Conservation (phyloP, 2,329 filamentous ascomycete species). For the Chaetomium sp. region DNA sequence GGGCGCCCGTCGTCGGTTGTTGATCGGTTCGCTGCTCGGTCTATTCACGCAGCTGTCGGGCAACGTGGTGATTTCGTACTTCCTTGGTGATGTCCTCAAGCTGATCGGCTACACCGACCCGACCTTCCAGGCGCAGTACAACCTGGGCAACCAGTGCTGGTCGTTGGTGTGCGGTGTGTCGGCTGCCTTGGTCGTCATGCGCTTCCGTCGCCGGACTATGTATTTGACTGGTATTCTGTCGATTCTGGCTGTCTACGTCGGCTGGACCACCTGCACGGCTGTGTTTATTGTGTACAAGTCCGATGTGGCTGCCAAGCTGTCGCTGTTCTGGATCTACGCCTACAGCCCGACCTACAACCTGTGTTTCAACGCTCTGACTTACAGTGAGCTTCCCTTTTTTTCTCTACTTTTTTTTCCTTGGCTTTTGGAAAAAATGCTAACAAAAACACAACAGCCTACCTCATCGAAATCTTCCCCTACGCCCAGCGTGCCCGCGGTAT, state of each 20-base stretch:
- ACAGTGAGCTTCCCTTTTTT: constrained; percentile 38
- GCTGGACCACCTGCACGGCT: constrained; percentile 36
- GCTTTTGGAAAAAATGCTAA: constrained; percentile 20
- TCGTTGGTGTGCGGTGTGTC: constrained; percentile 38
- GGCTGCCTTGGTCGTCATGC: constrained; percentile 38
- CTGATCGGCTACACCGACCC: constrained; percentile 40
- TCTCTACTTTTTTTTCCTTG: constrained; percentile 25
- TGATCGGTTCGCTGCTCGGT: constrained; percentile 44
- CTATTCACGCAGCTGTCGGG: constrained; percentile 50
- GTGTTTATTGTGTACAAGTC: constrained; percentile 29
- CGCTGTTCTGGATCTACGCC: constrained; percentile 53
- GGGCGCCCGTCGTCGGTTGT: constrained; percentile 44
- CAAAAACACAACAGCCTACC: constrained; percentile 27
- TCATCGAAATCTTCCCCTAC: constrained; percentile 30
- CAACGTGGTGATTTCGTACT: constrained; percentile 47
- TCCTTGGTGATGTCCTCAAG: constrained; percentile 40
- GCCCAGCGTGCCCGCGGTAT: constrained; percentile 29
- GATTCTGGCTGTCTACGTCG: constrained; percentile 46
- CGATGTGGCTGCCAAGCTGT: constrained; percentile 32
- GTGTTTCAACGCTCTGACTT: constrained; percentile 60
- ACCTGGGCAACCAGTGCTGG: constrained; percentile 43
- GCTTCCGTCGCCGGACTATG: constrained; percentile 42
- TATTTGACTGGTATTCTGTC: constrained; percentile 45
- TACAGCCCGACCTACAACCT: constrained; percentile 57
- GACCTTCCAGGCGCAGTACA: constrained; percentile 36